A percentile compares a stretch with the other conserved stretches of the same genome.
Evolutionary conservation across 2,329 filamentous ascomycete genomes (phyloP).

Genomic region (Trichoderma aggressivum): DNA sequence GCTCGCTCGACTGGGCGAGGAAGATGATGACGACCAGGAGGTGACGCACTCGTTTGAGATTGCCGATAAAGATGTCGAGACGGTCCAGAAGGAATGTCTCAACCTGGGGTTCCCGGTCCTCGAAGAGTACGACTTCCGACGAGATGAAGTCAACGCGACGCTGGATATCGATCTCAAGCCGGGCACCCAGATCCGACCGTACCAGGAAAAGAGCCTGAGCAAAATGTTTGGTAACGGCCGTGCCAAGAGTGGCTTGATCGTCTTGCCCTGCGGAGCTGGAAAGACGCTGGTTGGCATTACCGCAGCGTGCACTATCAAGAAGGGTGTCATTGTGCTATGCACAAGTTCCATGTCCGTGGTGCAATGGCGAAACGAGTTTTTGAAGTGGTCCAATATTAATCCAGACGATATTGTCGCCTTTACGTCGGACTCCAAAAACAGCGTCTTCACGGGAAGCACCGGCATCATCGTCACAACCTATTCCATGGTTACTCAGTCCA

Average conservation of each 20-base stretch:
- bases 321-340: slow-evolving; percentile 90
- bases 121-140: slow-evolving; percentile 96
- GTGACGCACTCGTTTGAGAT: slow-evolving; percentile 95
- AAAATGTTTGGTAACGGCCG: slow-evolving; percentile 99
- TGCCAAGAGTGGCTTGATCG: slow-evolving; percentile 95
- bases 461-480: slow-evolving; percentile 98
- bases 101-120: slow-evolving; percentile 83
- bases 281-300: slow-evolving; percentile 99
- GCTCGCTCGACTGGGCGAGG: slow-evolving; percentile 71
- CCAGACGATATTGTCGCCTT: slow-evolving; percentile 93
- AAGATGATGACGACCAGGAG: slow-evolving; percentile 81
- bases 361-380: slow-evolving; percentile 93
- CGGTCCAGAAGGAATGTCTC: slow-evolving; percentile 84
- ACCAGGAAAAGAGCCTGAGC: slow-evolving; percentile 94
- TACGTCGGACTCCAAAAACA: slow-evolving; percentile 85
- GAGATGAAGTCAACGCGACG: slow-evolving; percentile 83
- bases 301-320: slow-evolving; percentile 95
- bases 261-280: slow-evolving; percentile 91
- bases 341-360: slow-evolving; percentile 98
- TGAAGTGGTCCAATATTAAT: slow-evolving; percentile 96
- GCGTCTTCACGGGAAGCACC: slow-evolving; percentile 76
- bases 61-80: slow-evolving; percentile 74
- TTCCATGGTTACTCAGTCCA: slow-evolving; percentile 94
- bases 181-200: slow-evolving; percentile 84
- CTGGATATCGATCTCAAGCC: slow-evolving; percentile 92